Base-by-base conservation (phyloP, 208 protist genomes). In the Endotrypanum monterogeii region DNA sequence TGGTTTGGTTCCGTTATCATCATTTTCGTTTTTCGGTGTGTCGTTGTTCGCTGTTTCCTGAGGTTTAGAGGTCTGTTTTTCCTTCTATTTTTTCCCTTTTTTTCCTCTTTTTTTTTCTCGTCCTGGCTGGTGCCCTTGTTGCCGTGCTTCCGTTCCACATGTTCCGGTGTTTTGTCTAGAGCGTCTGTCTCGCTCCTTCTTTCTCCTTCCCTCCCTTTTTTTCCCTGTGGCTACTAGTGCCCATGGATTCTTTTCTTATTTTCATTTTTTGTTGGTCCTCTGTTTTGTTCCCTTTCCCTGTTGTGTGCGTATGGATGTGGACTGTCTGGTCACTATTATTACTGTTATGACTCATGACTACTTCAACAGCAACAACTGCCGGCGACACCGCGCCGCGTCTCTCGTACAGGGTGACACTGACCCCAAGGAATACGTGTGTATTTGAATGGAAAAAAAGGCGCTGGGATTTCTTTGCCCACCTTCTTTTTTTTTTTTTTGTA, bases 1-100 rank as follows among this genome's bases (percentile, higher is more conserved):
- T 51, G 11, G 41, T 20, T 51, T 25, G 23, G 14, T 30, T 30
- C 0, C 61, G 20, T 67, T 28, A 0, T 44, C 12, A 5, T 67
- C 61, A 46, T 9, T 3, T 46, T 46, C 7, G 52, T 28, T 57
- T 12, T 28, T 57, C 8, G 23, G 52, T 20, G 63, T 83, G 54
- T 73, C 32, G 20, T 58, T 72, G 30, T 75, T 7, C 11, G 58
- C 52, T 32, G 52, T 73, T 52, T 73, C 37, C 39, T 23, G 28
- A 28, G 32, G 55, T 50, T 62, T 62, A 50, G 61, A 67, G 39
- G 30, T 67, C 32, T 35, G 11, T 62, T 35, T 62, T 14, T 32
- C 3, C 46, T 28, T 3, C 50, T 67, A 32, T 67, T n/a, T 25
- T 66, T 41, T 48, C 2, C 25, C 28, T 50, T 35, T 51, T 20